phyloP scores from a whole-genome alignment of 1,139 yeast species.

The Protomyces inouyei region DNA sequence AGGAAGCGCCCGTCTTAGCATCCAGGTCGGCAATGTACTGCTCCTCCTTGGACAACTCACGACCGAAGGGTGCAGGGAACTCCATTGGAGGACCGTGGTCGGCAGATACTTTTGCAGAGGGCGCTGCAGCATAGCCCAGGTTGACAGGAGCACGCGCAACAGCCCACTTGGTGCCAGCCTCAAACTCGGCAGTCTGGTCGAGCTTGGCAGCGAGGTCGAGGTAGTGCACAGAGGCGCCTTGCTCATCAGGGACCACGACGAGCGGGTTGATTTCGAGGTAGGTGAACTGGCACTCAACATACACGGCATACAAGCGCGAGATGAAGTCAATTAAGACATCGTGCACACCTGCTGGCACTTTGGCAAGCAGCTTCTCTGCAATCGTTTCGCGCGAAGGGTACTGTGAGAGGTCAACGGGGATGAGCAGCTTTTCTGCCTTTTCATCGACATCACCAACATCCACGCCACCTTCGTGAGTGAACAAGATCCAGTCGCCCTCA shows the following conservation, averaged over 20 bases:
- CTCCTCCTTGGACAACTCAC: conserved; percentile 46
- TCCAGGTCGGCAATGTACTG: conserved; percentile 49
- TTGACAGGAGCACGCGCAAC: conserved; percentile 46
- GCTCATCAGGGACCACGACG: conserved; percentile 44
- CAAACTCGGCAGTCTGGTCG: conserved; percentile 49
- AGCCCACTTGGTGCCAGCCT: conserved; percentile 50
- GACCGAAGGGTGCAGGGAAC: conserved; percentile 50
- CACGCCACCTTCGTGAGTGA: conserved; percentile 50
- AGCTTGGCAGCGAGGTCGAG: conserved; percentile 48
- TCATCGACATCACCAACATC: conserved; percentile 49
- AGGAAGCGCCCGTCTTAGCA: conserved; percentile 49
- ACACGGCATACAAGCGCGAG: conserved; percentile 47
- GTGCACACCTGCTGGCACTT: conserved; percentile 44
- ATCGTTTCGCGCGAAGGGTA: conserved; percentile 44
- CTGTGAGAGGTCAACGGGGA: conserved; percentile 45
- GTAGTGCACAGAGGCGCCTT: conserved; percentile 46
- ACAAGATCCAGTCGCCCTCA: conserved; percentile 48
- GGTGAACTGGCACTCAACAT: conserved; percentile 48
- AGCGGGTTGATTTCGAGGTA: conserved; percentile 48
- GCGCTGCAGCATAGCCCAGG: conserved; percentile 39
- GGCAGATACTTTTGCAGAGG: conserved; percentile 35
- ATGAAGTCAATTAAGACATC: conserved; percentile 45
- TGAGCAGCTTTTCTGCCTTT: conserved; percentile 45
- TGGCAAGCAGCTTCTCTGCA: conserved; percentile 38
- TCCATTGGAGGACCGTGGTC: conserved; percentile 50